A percentile compares a stretch with the other conserved stretches of the same genome.
These are phyloP conservation scores for Typha latifolia DNA, from an alignment of 176 grass and related monocot genomes.

Conservation along the genomic window DNA sequence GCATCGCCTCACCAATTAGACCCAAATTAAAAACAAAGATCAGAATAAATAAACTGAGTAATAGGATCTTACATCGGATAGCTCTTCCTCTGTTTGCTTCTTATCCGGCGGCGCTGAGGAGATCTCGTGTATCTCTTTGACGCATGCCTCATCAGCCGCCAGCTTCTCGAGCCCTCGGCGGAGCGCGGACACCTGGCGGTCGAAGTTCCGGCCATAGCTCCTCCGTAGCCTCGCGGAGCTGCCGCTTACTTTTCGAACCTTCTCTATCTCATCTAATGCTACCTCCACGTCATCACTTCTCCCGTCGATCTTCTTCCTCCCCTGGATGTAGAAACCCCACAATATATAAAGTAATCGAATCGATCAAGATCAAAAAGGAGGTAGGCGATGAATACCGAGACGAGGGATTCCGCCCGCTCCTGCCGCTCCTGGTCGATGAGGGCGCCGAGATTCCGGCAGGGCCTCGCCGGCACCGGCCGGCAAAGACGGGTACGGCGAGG, in stretches of 20 bases:
- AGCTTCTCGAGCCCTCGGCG: conserved; percentile 65
- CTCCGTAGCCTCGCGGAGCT: conserved; percentile 30
- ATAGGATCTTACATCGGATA: conserved; percentile 37
- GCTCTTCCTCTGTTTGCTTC: conserved; percentile 1
- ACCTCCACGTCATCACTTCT: conserved; percentile 22
- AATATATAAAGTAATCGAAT: background rate
- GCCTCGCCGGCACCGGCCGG: background rate
- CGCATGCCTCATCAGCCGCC: conserved; percentile 24
- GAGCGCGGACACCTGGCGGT: conserved; percentile 70
- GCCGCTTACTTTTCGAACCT: conserved; percentile 51
- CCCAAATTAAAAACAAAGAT: background rate
- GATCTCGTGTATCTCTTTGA: conserved; percentile 79
- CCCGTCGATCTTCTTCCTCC: conserved; percentile 70
- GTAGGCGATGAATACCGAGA: conserved; percentile 27
- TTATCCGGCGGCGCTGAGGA: background rate
- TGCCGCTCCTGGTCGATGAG: conserved; percentile 54
- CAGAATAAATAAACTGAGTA: background rate
- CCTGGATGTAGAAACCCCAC: conserved; percentile 18
- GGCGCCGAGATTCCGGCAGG: conserved; percentile 39
- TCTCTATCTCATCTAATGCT: conserved; percentile 36
- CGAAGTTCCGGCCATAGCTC: conserved; percentile 62
- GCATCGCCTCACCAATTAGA: background rate
- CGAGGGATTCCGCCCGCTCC: conserved; percentile 48
- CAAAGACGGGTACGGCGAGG: conserved; percentile 25
- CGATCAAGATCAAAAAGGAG: background rate